These are phyloP conservation scores for Udeniomyces megalosporus DNA, from an alignment of 768 basidiomycete species.

Conservation along the genomic window DNA sequence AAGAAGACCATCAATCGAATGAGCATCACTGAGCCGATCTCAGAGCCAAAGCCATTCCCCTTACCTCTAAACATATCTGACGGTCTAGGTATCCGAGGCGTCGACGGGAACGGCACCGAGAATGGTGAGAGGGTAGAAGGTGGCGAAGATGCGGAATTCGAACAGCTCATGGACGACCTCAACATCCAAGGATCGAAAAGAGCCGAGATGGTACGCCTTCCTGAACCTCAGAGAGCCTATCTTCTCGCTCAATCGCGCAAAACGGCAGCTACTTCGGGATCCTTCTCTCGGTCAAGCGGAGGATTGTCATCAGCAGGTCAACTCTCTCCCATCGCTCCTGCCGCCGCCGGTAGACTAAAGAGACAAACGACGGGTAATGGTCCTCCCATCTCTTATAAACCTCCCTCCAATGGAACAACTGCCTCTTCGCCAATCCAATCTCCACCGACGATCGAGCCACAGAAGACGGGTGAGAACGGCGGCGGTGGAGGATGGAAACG, in stretches of 20 bases:
- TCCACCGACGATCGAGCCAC: slow-evolving; percentile 37
- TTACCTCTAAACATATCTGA: too few relatives aligned
- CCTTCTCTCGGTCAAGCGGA: not conserved
- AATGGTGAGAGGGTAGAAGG: not conserved
- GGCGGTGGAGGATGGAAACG: slow-evolving; percentile 20
- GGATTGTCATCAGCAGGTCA: too few relatives aligned
- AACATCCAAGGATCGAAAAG: slow-evolving; percentile 58
- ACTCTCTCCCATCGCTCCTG: too few relatives aligned
- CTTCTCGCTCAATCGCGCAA: slow-evolving; percentile 30
- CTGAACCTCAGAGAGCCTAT: slow-evolving; percentile 49
- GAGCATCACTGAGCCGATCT: not conserved
- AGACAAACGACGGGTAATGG: slow-evolving; percentile 31
- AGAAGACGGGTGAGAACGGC: slow-evolving; percentile 27
- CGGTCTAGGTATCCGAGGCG: too few relatives aligned
- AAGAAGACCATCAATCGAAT: not conserved
- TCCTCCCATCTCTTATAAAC: slow-evolving; percentile 29
- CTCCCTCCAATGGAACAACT: slow-evolving; percentile 15
- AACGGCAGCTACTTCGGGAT: slow-evolving; percentile 44
- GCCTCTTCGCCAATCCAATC: slow-evolving; percentile 8
- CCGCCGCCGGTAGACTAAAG: slow-evolving; percentile 33
- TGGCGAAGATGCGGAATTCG: slow-evolving; percentile 9
- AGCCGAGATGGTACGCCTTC: slow-evolving; percentile 44
- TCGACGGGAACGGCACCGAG: too few relatives aligned
- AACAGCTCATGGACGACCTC: slow-evolving; percentile 40
- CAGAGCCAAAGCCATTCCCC: slow-evolving; percentile 34